Evolutionary conservation across 306 rosid genomes (phyloP), one percentile per base, ranked within the genome.

Genomic region (Vigna nakashimae): DNA sequence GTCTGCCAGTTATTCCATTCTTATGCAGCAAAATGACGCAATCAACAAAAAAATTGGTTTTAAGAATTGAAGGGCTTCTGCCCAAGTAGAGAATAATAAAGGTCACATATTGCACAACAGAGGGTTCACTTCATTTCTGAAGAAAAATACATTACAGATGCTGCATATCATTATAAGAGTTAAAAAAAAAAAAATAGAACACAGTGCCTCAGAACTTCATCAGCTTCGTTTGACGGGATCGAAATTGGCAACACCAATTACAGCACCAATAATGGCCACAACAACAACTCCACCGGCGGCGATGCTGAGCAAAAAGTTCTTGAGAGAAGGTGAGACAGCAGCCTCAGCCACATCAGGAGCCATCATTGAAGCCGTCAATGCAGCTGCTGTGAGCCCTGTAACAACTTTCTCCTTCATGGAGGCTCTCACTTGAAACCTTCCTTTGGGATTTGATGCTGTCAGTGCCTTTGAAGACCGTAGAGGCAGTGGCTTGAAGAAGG

Each of bases 291-390:
- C 99, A 38, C 98, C 98, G 8, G 99, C 98, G 0, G 59, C 90
- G 55, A 96, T 96, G 87, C 97, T 96, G 78, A 96, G 99, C 93
- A 92, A 83, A 89, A 92, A 92, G 89, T 96, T 96, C 88, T 91
- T 96, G 69, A 96, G 91, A 34, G 99, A 96, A 1, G 99, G 97
- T 11, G 96, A 8, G 26, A 88, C 89, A 0, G 97, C 99, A 1
- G 99, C 99, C 77, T 92, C 97, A 0, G 99, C 99, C 57, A 90
- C 93, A 63, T 92, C 96, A 2, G 97, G 98, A 71, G 84, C 88
- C 82, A 92, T 75, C 98, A 90, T 83, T 6, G 96, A 86, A 32
- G 93, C 96, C 0, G 98, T 86, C 82, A 92, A 84, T 13, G 89
- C 92, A 0, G 90, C 94, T 0, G 98, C 97, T 0, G 96, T 81